Evolutionary conservation across 2,329 filamentous ascomycete species (phyloP).

Genomic region (Grosmannia huntii): DNA sequence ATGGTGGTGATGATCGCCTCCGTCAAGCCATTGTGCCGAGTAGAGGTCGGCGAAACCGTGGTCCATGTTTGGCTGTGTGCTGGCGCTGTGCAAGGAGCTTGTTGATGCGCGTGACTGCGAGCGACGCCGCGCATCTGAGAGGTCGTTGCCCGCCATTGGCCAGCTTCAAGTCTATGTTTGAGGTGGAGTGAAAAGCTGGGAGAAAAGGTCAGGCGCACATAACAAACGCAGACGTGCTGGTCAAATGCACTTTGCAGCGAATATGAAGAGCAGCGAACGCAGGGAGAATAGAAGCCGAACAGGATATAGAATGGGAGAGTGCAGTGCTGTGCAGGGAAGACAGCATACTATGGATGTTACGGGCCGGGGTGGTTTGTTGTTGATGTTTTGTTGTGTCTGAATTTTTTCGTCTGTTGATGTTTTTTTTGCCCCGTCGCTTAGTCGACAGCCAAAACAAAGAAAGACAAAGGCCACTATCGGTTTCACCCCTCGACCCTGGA

Average conservation of each 20-base stretch:
- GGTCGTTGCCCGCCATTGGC: constrained; percentile 20
- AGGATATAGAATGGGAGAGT: not conserved
- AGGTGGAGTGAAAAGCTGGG: not conserved
- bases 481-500: not conserved
- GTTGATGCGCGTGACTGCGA: constrained; percentile 43
- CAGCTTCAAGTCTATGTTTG: constrained; percentile 13
- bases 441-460: constrained; percentile 9
- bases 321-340: not conserved
- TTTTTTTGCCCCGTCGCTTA: constrained; percentile 4
- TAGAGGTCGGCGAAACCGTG: constrained; percentile 34
- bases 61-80: constrained; percentile 39
- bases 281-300: not conserved
- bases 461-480: not conserved
- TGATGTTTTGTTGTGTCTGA: constrained; percentile 5
- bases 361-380: constrained; percentile 5
- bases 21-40: constrained; percentile 33
- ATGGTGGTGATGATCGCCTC: constrained; percentile 26
- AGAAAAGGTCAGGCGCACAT: constrained; percentile 1
- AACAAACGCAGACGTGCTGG: constrained; percentile 1
- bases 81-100: constrained; percentile 41
- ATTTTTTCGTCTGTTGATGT: constrained; percentile 6
- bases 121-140: constrained; percentile 33
- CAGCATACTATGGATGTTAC: constrained; percentile 1
- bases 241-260: not conserved
- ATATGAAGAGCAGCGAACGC: not conserved